These are phyloP conservation scores for Medicago ruthenica DNA, from an alignment of 306 rosid genomes.

Conservation along the genomic window DNA sequence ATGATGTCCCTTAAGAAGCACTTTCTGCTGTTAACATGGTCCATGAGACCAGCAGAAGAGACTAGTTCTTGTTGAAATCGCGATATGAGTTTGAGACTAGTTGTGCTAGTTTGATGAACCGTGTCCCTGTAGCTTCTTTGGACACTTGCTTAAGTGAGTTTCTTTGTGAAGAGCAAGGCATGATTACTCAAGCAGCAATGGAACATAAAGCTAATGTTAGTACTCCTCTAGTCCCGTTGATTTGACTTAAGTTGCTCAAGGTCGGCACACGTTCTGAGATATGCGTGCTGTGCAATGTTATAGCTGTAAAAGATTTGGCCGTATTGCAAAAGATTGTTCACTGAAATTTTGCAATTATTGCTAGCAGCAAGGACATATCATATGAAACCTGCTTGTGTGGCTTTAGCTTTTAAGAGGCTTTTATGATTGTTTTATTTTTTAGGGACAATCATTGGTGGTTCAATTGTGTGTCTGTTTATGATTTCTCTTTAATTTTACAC, in stretches of 20 bases:
- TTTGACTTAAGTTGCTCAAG: background rate
- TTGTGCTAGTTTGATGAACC: background rate
- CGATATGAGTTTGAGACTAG: background rate
- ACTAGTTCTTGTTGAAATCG: background rate
- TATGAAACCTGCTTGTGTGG: background rate
- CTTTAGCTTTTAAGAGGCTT: slow-evolving; percentile 2
- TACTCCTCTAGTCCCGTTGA: background rate
- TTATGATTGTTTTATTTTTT: slow-evolving; percentile 17
- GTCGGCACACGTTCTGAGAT: background rate
- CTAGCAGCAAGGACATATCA: background rate
- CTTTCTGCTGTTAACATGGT: background rate
- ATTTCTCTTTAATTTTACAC: slow-evolving; percentile 21
- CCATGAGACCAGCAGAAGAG: background rate
- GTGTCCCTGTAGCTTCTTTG: background rate
- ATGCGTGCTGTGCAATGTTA: background rate
- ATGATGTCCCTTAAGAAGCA: background rate
- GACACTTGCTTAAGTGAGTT: background rate
- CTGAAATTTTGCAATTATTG: background rate
- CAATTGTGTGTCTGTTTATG: slow-evolving; percentile 17
- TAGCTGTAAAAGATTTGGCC: background rate
- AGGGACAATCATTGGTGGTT: background rate
- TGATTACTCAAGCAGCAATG: background rate
- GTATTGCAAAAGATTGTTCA: background rate
- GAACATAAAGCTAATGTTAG: background rate
- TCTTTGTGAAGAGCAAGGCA: background rate